Base-by-base conservation (phyloP, 768 basidiomycete genomes). In the Naematelia aurantialba region DNA sequence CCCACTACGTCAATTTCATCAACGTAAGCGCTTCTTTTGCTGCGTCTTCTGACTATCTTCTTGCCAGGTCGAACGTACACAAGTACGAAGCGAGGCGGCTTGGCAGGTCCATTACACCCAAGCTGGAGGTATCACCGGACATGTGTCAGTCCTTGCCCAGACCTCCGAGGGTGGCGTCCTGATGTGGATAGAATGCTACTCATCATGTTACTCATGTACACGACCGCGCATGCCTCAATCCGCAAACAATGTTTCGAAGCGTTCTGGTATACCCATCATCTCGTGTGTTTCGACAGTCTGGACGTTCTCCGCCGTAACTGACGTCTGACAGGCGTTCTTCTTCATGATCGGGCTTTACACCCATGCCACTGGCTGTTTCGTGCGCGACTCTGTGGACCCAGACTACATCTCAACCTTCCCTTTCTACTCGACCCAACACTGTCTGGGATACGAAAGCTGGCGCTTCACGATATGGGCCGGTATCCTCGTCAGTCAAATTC, bases 251-350 rank as follows among this genome's bases (percentile, higher is more conserved):
- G 86, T 80, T 96, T 93, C 78, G 92, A 97, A 77, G 89, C 85
- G 1, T 97, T 97, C 81, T 94, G 91, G 91, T 94, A 92, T 77
- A 92, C 91, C 30, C 92, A 94, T 65, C 92, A 93, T 45, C 60
- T 73, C 24, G 69, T 70, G 31, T 21, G 65, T 57, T 24, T 17
- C 4, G 24, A 17, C 17, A 11, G 24, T 0, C 1, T 22, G 34
- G 5, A 24, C 30, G 12, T 24, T 51, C 26, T n/a, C 25, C 29
- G n/a, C 17, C 52, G 17, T 47, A 5, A 5, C 12, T 49, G 46
- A 21, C 46, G 13, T 14, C 51, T 52, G 51, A 17, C 34, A 39
- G 34, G 62, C 67, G 0, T 61, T 64, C 60, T 64, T 62, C 61
- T 66, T 55, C 49, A 54, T 11, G 58, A 61, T 65, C 25, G 69